phyloP scores from a whole-genome alignment of 176 grass and related monocot genomes.

The Elaeis guineensis region DNA sequence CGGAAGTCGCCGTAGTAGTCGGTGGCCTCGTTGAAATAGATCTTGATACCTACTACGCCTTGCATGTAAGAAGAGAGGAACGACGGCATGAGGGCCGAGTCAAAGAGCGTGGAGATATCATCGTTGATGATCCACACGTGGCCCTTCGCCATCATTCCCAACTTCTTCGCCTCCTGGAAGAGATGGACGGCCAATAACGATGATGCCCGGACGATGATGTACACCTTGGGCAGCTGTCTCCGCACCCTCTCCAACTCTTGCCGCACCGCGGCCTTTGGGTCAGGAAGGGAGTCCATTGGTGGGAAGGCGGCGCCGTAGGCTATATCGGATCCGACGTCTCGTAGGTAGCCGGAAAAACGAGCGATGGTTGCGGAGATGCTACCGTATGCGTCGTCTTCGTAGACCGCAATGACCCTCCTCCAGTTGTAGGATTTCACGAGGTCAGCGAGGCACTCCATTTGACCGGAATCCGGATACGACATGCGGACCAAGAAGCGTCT shows the following conservation, averaged over 20 bases:
- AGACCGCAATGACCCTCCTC: constrained; percentile 18
- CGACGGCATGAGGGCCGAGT: constrained; percentile 12
- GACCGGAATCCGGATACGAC: constrained; percentile 6
- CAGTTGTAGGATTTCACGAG: constrained; percentile 21
- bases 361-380: not conserved
- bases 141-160: constrained; percentile 3
- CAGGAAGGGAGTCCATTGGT: not conserved
- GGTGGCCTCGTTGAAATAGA: constrained; percentile 15
- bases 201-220: constrained; percentile 20
- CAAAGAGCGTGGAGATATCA: constrained; percentile 22
- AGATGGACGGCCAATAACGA: not conserved
- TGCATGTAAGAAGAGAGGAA: constrained; percentile 29
- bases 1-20: constrained; percentile 7
- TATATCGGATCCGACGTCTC: constrained; percentile 2
- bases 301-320: constrained; percentile 5
- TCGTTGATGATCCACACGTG: constrained; percentile 24
- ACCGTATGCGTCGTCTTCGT: constrained; percentile 22
- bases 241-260: constrained; percentile 7
- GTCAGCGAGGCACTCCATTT: constrained; percentile 15
- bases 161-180: constrained; percentile 22
- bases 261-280: not conserved
- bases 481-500: constrained; percentile 11
- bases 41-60: constrained; percentile 24
- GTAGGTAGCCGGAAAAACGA: constrained; percentile 6
- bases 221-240: constrained; percentile 21